These are phyloP conservation scores for Fusarium buxicola DNA, from an alignment of 2,329 filamentous ascomycete genomes.

Conservation along the genomic window DNA sequence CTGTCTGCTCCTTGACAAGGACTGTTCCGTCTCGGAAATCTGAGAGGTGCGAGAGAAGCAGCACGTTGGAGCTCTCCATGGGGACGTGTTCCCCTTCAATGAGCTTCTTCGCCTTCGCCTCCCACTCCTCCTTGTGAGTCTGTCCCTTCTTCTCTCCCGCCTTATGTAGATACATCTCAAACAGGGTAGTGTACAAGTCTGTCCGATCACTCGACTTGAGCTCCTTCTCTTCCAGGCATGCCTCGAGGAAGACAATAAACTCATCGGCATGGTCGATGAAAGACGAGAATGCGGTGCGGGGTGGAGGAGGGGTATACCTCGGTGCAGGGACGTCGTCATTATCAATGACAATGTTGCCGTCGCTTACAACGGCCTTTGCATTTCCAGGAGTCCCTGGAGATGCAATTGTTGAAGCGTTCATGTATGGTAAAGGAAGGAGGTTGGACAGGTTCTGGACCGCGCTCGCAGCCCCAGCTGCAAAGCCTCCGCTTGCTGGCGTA, in stretches of 20 bases:
- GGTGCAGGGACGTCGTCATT: slow-evolving; percentile 58
- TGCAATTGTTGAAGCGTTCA: slow-evolving; percentile 72
- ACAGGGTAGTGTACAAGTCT: slow-evolving; percentile 93
- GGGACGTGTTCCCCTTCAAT: slow-evolving; percentile 84
- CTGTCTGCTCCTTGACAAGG: slow-evolving; percentile 92
- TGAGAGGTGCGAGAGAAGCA: slow-evolving; percentile 91
- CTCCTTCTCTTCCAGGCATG: slow-evolving; percentile 78
- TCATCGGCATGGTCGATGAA: slow-evolving; percentile 95
- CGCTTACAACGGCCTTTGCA: slow-evolving; percentile 62
- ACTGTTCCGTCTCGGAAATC: slow-evolving; percentile 91
- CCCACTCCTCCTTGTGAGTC: slow-evolving; percentile 80
- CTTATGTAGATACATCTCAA: slow-evolving; percentile 97
- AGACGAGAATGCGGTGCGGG: slow-evolving; percentile 91
- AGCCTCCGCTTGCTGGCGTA: slow-evolving; percentile 55
- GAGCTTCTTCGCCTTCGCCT: slow-evolving; percentile 87
- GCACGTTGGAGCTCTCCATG: slow-evolving; percentile 94
- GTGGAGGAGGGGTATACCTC: slow-evolving; percentile 83
- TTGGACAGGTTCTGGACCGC: slow-evolving; percentile 89
- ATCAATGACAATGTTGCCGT: slow-evolving; percentile 64
- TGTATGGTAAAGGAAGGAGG: slow-evolving; percentile 86
- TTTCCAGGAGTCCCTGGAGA: slow-evolving; percentile 65
- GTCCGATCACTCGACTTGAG: slow-evolving; percentile 80
- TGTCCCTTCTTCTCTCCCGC: slow-evolving; percentile 79
- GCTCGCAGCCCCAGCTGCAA: slow-evolving; percentile 71
- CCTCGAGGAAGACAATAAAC: slow-evolving; percentile 93